Percentiles rank a stretch among this genome's conserved stretches.
phyloP scores from a whole-genome alignment of 257 asterid species.

The Przewalskia tangutica region DNA sequence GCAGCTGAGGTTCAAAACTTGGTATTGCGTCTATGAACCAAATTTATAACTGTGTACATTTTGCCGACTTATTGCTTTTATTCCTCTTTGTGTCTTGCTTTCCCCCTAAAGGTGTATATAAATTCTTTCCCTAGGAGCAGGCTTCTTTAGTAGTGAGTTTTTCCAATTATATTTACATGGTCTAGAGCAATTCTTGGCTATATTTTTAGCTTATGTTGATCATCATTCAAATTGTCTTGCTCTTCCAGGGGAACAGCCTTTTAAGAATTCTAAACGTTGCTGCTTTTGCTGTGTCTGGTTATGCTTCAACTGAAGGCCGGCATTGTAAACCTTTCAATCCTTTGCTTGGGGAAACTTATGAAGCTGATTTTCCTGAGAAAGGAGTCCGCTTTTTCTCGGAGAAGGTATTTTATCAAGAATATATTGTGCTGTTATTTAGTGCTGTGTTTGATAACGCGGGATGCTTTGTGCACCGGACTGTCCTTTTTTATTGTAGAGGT shows the following conservation, averaged over 20 bases:
- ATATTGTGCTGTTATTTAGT: not conserved
- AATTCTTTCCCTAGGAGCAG: not conserved
- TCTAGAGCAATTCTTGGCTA: not conserved
- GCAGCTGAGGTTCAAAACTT: not conserved
- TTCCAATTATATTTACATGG: not conserved
- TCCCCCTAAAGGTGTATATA: not conserved
- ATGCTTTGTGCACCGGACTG: too few species aligned
- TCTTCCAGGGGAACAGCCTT: constrained; percentile 73
- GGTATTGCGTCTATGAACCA: not conserved
- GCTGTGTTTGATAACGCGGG: too few species aligned
- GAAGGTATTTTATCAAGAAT: constrained; percentile 40
- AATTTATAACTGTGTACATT: not conserved
- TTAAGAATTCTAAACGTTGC: constrained; percentile 78
- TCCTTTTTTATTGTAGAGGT: not conserved
- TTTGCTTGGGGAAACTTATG: constrained; percentile 89
- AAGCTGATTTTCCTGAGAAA: constrained; percentile 88
- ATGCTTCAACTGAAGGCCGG: constrained; percentile 92
- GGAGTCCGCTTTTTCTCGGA: constrained; percentile 84
- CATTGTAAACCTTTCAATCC: constrained; percentile 96
- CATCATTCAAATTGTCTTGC: not conserved
- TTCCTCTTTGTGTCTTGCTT: not conserved
- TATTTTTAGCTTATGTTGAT: not conserved
- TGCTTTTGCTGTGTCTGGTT: constrained; percentile 93
- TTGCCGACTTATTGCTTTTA: not conserved
- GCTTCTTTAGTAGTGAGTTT: not conserved